Percentiles rank a stretch among this genome's conserved stretches.
phyloP scores from a whole-genome alignment of 805 yeast species.

The Ascoidea rubescens region DNA sequence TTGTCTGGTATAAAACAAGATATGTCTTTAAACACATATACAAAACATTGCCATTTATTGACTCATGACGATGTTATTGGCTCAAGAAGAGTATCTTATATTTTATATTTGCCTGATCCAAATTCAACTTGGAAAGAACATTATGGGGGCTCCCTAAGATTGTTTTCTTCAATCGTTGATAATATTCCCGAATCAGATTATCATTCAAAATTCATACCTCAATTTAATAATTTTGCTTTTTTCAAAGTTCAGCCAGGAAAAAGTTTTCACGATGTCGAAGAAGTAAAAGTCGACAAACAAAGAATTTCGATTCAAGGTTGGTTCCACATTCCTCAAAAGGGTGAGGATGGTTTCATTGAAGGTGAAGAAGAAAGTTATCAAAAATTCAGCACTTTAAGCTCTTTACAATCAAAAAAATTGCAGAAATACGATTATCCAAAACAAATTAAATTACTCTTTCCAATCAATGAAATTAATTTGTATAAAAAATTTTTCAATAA shows the following conservation, averaged over 20 bases:
- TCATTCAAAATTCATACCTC: conserved; percentile 63
- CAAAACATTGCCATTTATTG: conserved; percentile 83
- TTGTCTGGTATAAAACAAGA: conserved; percentile 86
- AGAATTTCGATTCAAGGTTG: conserved; percentile 93
- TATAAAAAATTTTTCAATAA: conserved; percentile 10
- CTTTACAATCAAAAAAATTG: conserved; percentile 59
- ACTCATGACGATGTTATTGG: conserved; percentile 98
- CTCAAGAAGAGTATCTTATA: conserved; percentile 83
- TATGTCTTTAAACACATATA: conserved; percentile 82
- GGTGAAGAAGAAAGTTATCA: conserved; percentile 77
- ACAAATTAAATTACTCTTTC: conserved; percentile 30
- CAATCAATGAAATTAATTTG: conserved; percentile 22
- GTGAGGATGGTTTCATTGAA: conserved; percentile 72
- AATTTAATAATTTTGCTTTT: conserved; percentile 91
- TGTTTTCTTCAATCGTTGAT: conserved; percentile 76
- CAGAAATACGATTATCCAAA: conserved; percentile 78
- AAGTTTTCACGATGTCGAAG: conserved; percentile 97
- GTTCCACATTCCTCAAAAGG: conserved; percentile 95
- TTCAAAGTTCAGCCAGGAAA: conserved; percentile 94
- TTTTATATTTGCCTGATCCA: conserved; percentile 86
- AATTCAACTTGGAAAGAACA: conserved; percentile 78
- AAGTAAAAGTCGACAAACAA: conserved; percentile 82
- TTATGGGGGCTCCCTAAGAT: conserved; percentile 85
- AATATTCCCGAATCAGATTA: conserved; percentile 82
- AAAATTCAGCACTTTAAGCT: conserved; percentile 65